Conservation (phyloP, 768 basidiomycete species). For the Kwoniella dendrophila region DNA sequence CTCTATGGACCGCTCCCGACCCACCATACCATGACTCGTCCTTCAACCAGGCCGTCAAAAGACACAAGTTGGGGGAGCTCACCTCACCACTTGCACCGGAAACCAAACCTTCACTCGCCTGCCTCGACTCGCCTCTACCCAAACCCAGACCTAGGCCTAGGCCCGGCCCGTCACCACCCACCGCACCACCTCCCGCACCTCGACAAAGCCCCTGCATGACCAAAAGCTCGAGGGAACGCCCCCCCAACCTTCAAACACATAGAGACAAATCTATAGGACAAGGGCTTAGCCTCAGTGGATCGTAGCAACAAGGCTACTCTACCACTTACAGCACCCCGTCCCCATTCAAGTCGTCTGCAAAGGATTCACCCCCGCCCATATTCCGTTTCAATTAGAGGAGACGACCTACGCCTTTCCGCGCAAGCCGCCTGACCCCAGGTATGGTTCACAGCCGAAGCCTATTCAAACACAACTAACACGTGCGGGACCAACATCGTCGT, state of each 20-base stretch:
- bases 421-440: conserved; percentile 60
- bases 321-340: conserved; percentile 75
- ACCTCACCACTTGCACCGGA: too few species aligned
- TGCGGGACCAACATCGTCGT: conserved; percentile 68
- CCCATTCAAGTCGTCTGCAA: conserved; percentile 76
- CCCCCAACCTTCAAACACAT: conserved; percentile 11
- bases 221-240: conserved; percentile 6
- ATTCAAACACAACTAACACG: conserved; percentile 67
- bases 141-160: background rate
- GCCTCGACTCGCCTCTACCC: background rate
- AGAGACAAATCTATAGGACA: conserved; percentile 68
- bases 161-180: background rate
- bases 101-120: too few species aligned
- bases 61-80: too few species aligned
- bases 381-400: conserved; percentile 67
- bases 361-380: conserved; percentile 73
- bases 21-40: too few species aligned
- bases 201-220: background rate
- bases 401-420: conserved; percentile 60
- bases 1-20: too few species aligned
- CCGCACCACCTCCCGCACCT: background rate
- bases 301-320: conserved; percentile 78
- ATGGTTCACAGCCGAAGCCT: conserved; percentile 72
- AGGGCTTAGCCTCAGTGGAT: conserved; percentile 75
- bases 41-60: too few species aligned